Percentiles rank a stretch among this genome's conserved stretches.
phyloP scores from a whole-genome alignment of 2,329 filamentous ascomycete genomes.

The Chalaropsis ovoidea region DNA sequence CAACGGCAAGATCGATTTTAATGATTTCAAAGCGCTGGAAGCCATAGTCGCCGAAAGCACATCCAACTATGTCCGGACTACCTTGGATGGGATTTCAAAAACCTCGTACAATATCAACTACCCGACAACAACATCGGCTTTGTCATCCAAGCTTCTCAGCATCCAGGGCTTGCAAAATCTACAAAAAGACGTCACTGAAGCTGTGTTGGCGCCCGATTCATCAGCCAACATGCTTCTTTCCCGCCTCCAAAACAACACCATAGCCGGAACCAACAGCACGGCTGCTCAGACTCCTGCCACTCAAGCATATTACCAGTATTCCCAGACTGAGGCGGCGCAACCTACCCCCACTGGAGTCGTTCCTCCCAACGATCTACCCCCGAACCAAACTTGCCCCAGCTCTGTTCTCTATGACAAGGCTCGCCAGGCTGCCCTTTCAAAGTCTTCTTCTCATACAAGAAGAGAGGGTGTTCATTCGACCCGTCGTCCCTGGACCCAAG shows the following conservation, averaged over 20 bases:
- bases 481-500: constrained; percentile 73
- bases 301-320: constrained; percentile 23
- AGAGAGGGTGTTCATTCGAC: constrained; percentile 50
- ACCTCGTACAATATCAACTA: constrained; percentile 34
- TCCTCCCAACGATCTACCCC: constrained; percentile 37
- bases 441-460: constrained; percentile 45
- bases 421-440: constrained; percentile 48
- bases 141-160: constrained; percentile 13
- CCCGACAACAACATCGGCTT: constrained; percentile 10
- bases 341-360: constrained; percentile 2
- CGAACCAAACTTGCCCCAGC: constrained; percentile 47
- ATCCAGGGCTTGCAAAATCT: constrained; percentile 15
- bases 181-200: constrained; percentile 19
- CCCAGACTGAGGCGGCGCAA: constrained; percentile 19
- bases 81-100: constrained; percentile 37
- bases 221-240: constrained; percentile 25
- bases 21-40: constrained; percentile 38
- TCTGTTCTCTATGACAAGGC: constrained; percentile 49
- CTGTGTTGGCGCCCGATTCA: constrained; percentile 3
- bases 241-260: constrained; percentile 32
- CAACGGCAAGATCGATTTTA: constrained; percentile 27
- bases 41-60: constrained; percentile 39
- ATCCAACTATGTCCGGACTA: constrained; percentile 39
- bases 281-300: constrained; percentile 13
- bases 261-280: constrained; percentile 32